Evolutionary conservation across 1,284 basidiomycete species (phyloP).

Genomic region (Naganishia cerealis): DNA sequence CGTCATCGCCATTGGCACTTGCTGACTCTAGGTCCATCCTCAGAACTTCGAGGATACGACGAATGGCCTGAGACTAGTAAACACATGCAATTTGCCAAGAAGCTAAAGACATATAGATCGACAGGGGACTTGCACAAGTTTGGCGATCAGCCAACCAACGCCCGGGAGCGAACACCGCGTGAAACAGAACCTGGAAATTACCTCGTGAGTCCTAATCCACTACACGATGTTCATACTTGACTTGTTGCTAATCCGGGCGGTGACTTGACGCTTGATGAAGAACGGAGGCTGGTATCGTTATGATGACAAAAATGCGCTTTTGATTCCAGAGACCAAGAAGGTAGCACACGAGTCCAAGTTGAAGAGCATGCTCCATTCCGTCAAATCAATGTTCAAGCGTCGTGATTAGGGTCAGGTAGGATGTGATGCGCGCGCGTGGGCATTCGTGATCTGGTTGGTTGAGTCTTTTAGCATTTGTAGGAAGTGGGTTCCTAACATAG

Average conservation of each 20-base stretch:
- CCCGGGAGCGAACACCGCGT: conserved; percentile 11
- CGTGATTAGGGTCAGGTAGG: conserved; percentile 5
- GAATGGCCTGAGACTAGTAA: conserved; percentile 20
- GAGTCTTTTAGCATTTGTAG: neutral
- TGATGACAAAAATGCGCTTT: neutral
- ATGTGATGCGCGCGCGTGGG: neutral
- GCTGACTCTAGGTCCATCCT: neutral
- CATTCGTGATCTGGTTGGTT: neutral
- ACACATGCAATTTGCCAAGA: conserved; percentile 22
- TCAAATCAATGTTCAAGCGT: conserved; percentile 28
- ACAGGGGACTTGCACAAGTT: conserved; percentile 30
- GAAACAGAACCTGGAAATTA: conserved; percentile 10
- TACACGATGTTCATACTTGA: neutral
- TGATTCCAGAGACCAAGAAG: conserved; percentile 1
- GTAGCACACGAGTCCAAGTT: conserved; percentile 11
- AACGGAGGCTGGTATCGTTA: conserved; percentile 16
- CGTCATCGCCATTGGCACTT: neutral
- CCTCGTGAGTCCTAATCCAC: conserved; percentile 8
- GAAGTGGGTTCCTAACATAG: neutral
- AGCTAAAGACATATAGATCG: conserved; percentile 33
- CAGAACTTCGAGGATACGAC: conserved; percentile 14
- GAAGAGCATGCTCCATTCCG: conserved; percentile 30
- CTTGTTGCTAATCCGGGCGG: neutral
- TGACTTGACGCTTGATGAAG: neutral
- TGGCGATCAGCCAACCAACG: conserved; percentile 1